Base-by-base conservation (phyloP, 1,284 basidiomycete species). In the Sutorius eximius region DNA sequence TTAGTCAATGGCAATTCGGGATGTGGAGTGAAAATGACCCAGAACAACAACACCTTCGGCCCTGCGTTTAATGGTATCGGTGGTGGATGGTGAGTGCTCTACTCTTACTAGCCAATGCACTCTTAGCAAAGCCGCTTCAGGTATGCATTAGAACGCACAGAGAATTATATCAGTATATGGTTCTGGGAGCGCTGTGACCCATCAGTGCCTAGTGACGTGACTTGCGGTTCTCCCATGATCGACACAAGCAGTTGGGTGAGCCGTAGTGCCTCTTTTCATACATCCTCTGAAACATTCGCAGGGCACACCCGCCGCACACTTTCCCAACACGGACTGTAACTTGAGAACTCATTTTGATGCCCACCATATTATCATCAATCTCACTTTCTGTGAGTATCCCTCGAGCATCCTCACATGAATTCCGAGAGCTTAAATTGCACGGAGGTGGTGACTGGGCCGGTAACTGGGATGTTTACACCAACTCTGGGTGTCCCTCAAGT, bases 391-490 rank as follows among this genome's bases (percentile, higher is more conserved):
- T 27, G 5, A 27, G 24, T 27, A 27, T 27, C 24, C 24, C 24
- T 27, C 24, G 24, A 27, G 6, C 24, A 27, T 27, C 24, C 24
- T 27, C 5, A 1, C 24, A 15, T 27, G 29, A 18, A 56, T 43
- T 30, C 12, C 18, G 9, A 4, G 10, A 24, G 18, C 49, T 58
- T 1, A 56, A 8, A 12, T 24, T 30, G 11, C 18, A 24, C 24
- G 30, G 16, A 73, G 75, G 76, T 18, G 76, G 77, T 10, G 73
- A 72, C 55, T 74, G 75, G 72, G 77, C 76, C n/a, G 77, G 76
- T 24, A 64, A 58, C 22, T 36, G 59, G 8, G 10, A 45, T 20
- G 65, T 65, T 16, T 77, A 73, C 56, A 45, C 55, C n/a, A 18
- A 59, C 12, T 68, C 71, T 51, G 71, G 67, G n/a, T 77, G 75